A percentile compares a stretch with the other conserved stretches of the same genome.
Conservation (phyloP, 495 filamentous ascomycete species). For the Penicillium subrubescens region DNA sequence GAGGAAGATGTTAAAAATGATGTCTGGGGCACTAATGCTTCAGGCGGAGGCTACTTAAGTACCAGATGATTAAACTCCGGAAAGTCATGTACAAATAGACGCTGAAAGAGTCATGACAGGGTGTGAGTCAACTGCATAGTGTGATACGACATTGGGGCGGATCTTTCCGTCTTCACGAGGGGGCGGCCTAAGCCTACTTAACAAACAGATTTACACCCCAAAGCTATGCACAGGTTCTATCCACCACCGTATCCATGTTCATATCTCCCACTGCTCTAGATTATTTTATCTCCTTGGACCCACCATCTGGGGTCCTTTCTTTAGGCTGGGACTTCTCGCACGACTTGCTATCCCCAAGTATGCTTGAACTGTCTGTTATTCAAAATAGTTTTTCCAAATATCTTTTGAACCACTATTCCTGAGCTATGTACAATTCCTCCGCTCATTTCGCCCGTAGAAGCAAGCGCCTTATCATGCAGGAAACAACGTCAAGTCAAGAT, state of each 20-base stretch:
- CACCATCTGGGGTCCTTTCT: no score
- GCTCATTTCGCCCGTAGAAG: neutral
- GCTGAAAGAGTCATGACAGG: neutral
- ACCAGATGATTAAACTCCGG: neutral
- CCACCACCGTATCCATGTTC: no score
- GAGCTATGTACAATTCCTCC: neutral
- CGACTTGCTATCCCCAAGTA: no score
- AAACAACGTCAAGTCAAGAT: conserved; percentile 26
- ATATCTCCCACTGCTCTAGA: no score
- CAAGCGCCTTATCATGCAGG: neutral
- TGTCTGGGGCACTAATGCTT: neutral
- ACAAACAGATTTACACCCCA: neutral
- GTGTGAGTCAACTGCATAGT: neutral
- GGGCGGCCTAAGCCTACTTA: neutral
- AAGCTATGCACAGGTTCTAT: neutral
- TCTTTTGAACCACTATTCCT: no score
- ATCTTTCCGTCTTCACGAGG: neutral
- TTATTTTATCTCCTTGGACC: no score
- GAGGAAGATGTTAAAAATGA: neutral
- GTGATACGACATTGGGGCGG: neutral
- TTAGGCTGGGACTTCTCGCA: neutral
- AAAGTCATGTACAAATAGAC: neutral
- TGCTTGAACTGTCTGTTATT: no score
- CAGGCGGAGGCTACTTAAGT: neutral
- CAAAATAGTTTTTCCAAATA: no score